Evolutionary conservation across 2,329 filamentous ascomycete genomes (phyloP).

Genomic region (Drechslerella coelobrocha): DNA sequence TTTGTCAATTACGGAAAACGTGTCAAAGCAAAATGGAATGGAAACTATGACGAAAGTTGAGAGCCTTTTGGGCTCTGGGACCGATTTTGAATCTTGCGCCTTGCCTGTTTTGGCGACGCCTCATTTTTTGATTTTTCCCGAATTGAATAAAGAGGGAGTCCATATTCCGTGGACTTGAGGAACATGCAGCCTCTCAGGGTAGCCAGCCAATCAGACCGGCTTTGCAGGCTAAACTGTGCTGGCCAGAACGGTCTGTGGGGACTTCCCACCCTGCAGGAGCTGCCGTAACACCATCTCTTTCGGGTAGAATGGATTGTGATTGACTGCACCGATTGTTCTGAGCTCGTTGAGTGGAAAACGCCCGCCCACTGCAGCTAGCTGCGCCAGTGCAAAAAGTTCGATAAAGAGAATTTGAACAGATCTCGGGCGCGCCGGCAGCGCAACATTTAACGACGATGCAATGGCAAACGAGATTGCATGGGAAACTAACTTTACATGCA

Average conservation of each 20-base stretch:
- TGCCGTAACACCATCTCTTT: constrained; percentile 4
- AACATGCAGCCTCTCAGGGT: constrained; percentile 26
- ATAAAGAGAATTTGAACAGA: background rate
- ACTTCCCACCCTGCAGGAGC: constrained; percentile 37
- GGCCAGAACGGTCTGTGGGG: constrained; percentile 50
- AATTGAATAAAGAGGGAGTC: constrained; percentile 34
- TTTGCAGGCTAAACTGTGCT: constrained; percentile 26
- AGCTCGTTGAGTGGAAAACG: background rate
- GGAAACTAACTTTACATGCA: background rate
- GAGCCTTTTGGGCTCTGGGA: constrained; percentile 14
- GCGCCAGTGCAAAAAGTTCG: too few species aligned
- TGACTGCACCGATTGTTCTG: background rate
- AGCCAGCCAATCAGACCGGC: constrained; percentile 36
- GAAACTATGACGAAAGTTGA: constrained; percentile 37
- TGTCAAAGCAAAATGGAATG: constrained; percentile 12
- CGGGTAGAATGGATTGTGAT: background rate
- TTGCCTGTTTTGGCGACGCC: constrained; percentile 26
- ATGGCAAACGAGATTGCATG: constrained; percentile 1
- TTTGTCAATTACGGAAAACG: constrained; percentile 46
- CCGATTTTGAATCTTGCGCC: constrained; percentile 27
- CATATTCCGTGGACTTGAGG: constrained; percentile 47
- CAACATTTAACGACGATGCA: background rate
- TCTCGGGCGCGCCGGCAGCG: constrained; percentile 5
- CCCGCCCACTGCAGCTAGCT: background rate
- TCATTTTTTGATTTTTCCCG: constrained; percentile 13